phyloP scores from a whole-genome alignment of 192 early-diverging fungal genomes.

The Gigaspora rosea region DNA sequence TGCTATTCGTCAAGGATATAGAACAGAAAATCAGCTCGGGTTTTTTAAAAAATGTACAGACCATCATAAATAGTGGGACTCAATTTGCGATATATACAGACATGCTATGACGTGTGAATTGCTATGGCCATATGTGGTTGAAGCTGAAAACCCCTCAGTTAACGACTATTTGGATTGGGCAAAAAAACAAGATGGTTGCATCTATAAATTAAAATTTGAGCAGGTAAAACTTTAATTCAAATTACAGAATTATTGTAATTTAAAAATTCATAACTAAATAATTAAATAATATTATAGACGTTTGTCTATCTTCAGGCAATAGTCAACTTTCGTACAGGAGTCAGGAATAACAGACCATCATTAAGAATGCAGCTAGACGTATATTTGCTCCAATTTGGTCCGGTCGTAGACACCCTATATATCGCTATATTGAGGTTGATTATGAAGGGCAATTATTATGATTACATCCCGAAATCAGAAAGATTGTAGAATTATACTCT shows the following conservation, averaged over 20 bases:
- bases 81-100: too few species aligned
- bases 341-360: neutral
- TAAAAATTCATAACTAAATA: neutral
- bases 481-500: too few species aligned
- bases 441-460: too few species aligned
- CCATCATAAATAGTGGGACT: too few species aligned
- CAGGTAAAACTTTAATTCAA: constrained; percentile 9
- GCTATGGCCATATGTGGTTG: too few species aligned
- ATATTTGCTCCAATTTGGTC: constrained; percentile 22
- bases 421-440: constrained; percentile 3
- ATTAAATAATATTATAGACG: neutral
- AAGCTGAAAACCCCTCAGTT: too few species aligned
- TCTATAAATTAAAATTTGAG: constrained; percentile 16
- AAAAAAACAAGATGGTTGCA: neutral
- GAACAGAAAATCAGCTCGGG: too few species aligned
- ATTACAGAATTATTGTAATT: neutral
- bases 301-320: constrained; percentile 1
- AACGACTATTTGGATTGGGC: too few species aligned
- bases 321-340: neutral
- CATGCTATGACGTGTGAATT: too few species aligned
- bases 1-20: too few species aligned
- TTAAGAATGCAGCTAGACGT: neutral
- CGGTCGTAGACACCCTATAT: neutral
- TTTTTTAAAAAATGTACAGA: too few species aligned
- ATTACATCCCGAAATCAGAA: too few species aligned